phyloP scores from a whole-genome alignment of 305 asterid genomes.

The Fraxinus angustifolia region DNA sequence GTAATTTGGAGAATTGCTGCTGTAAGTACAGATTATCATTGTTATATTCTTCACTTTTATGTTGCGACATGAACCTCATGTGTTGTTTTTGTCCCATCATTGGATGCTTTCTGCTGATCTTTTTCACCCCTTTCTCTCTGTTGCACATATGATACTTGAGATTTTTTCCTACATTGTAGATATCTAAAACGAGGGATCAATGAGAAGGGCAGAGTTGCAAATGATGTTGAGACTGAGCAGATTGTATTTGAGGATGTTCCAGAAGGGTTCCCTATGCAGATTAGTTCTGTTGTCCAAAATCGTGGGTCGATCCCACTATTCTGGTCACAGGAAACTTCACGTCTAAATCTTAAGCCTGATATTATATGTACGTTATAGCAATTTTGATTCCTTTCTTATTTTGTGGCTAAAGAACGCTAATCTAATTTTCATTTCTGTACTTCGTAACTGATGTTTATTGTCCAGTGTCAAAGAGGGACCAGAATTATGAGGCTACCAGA shows the following conservation, averaged over 20 bases:
- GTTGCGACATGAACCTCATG: background rate
- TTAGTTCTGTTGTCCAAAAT: slow-evolving; percentile 90
- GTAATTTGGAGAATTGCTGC: slow-evolving; percentile 3
- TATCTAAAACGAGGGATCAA: slow-evolving; percentile 93
- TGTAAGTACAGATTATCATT: background rate
- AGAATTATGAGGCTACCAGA: slow-evolving; percentile 83
- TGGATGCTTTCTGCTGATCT: background rate
- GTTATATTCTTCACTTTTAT: background rate
- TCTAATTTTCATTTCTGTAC: slow-evolving; percentile 13
- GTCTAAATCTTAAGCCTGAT: slow-evolving; percentile 85
- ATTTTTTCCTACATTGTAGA: slow-evolving; percentile 38
- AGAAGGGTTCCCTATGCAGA: slow-evolving; percentile 62
- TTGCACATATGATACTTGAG: background rate
- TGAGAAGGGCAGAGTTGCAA: slow-evolving; percentile 88
- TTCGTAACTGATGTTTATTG: slow-evolving; percentile 20
- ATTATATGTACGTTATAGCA: slow-evolving; percentile 61
- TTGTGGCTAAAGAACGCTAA: background rate
- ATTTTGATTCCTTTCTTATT: slow-evolving; percentile 10
- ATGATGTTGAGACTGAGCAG: slow-evolving; percentile 98
- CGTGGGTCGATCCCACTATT: slow-evolving; percentile 98
- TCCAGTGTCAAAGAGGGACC: slow-evolving; percentile 89
- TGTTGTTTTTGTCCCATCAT: background rate
- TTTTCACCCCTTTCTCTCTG: background rate
- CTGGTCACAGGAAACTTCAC: slow-evolving; percentile 98
- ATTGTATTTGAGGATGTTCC: slow-evolving; percentile 69